Evolutionary conservation across 2,329 filamentous ascomycete genomes (phyloP), one percentile per base, ranked within the genome.

Genomic region (Graphilbum fragrans): DNA sequence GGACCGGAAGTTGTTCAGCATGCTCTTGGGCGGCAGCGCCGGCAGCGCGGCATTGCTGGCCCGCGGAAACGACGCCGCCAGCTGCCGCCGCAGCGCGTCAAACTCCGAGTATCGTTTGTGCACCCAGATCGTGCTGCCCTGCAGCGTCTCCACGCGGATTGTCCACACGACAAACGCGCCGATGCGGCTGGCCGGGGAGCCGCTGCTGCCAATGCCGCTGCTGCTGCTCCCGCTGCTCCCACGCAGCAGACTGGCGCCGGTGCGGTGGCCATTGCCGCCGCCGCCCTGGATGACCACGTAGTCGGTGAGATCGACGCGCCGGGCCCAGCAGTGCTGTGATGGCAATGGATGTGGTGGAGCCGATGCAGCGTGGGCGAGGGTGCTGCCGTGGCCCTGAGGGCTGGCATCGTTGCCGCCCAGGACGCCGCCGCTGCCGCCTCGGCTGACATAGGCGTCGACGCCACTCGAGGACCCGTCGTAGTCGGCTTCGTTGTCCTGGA

Each of bases 111-210:
- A 96, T 57, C 88, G 72, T 56, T 80, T 81, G 44, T 75, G 66
- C 48, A 80, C 74, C 46, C 71, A 69, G 63, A 81, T 77, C 37
- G 64, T 68, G 45, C 71, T 70, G 34, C 76, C 74, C 74, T 79
- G 42, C 39, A 96, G 65, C 4, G 87, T 95, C 58, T 92, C 80
- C 35, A 98, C 85, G 37, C 72, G 77, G 53, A 92, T 87, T 56
- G 86, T 92, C 85, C 86, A 98, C 8, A 94, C 87, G 2, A 95
- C 86, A 63, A 96, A 98, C 2, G 88, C 84, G n/a, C 90, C 90
- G 22, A 77, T 69, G 49, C 68, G 74, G 14, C 72, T 27, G n/a
- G 22, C 12, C 20, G 27, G 19, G 11, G 19, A 9, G 33, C 22
- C 37, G 12, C 20, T 33, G 16, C 2, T 25, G 37, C 20, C 29